Base-by-base conservation (phyloP, 257 asterid species). In the Solanum rostratum region DNA sequence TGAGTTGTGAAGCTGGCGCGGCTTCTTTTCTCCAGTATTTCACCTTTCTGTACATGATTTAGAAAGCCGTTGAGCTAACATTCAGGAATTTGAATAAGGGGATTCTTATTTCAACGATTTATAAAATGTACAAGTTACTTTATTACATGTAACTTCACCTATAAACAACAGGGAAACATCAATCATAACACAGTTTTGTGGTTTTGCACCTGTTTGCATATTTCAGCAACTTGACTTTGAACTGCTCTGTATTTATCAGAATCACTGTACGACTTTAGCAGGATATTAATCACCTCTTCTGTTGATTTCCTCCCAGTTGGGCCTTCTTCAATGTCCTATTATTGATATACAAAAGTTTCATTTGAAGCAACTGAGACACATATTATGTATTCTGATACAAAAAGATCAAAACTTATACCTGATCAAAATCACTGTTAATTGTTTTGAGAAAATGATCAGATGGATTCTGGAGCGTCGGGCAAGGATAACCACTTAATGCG, bases 301-400 rank as follows among this genome's bases (percentile, higher is more conserved):
- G 90, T 87, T 45, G 87, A 52, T 65, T 79, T 79, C 78, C 82
- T 87, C 50, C 30, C 86, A 84, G 80, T 88, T 66, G 27, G 49
- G n/a, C 91, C 93, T 65, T 85, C 33, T 84, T 91, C 97, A 85
- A 90, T 86, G 79, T 91, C 93, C 95, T 93, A 66, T 16, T 37
- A n/a, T 54, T 30, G 30, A 57, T 20, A 60, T 2, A 1, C 29
- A 30, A 53, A 55, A 37, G 2, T 24, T 74, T 46, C 19, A 16
- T 10, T 39, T 19, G 11, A 76, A 76, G 12, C 19, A 22, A 39
- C 3, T 14, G 60, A 29, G 13, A 19, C 5, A 22, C 41, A 76
- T 13, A 33, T 33, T 33, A 2, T 27, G 0, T 53, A 55, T 80
- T 37, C 7, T 6, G 22, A 80, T 7, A 80, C 45, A 6, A 52